Conservation (phyloP, 1,139 yeast genomes). For the Candida sojae region DNA sequence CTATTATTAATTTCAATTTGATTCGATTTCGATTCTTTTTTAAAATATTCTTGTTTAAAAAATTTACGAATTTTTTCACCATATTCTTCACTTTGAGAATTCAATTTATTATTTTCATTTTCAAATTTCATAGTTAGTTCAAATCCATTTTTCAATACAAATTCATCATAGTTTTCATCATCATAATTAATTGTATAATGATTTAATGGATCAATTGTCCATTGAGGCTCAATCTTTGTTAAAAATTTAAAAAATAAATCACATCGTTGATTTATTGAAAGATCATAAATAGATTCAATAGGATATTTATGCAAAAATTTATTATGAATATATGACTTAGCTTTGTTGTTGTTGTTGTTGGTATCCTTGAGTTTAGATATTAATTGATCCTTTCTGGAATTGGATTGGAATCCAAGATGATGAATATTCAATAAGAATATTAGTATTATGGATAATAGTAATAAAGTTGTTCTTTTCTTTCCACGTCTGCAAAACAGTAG, state of each 20-base stretch:
- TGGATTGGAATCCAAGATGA: too few species aligned
- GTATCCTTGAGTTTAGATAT: too few species aligned
- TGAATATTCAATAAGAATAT: too few species aligned
- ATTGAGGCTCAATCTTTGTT: slow-evolving; percentile 24
- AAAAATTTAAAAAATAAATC: slow-evolving; percentile 33
- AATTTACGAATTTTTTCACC: slow-evolving; percentile 17
- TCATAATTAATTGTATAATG: slow-evolving; percentile 16
- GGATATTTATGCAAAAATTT: neutral
- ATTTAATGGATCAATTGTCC: slow-evolving; percentile 29
- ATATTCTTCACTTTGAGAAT: slow-evolving; percentile 9
- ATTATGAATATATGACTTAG: neutral
- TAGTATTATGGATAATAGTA: too few species aligned
- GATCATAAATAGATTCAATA: neutral
- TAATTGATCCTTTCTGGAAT: too few species aligned
- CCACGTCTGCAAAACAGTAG: too few species aligned
- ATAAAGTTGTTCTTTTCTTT: too few species aligned
- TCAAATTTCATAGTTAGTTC: slow-evolving; percentile 15
- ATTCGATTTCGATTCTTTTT: neutral
- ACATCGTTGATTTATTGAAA: slow-evolving; percentile 26
- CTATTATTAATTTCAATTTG: slow-evolving; percentile 24
- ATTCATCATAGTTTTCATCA: slow-evolving; percentile 10
- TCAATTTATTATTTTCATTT: slow-evolving; percentile 19
- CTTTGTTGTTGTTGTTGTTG: too few species aligned
- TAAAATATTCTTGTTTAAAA: slow-evolving; percentile 30
- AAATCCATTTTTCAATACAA: slow-evolving; percentile 3